Evolutionary conservation across 257 asterid genomes (phyloP).

Genomic region (Solanum etuberosum): DNA sequence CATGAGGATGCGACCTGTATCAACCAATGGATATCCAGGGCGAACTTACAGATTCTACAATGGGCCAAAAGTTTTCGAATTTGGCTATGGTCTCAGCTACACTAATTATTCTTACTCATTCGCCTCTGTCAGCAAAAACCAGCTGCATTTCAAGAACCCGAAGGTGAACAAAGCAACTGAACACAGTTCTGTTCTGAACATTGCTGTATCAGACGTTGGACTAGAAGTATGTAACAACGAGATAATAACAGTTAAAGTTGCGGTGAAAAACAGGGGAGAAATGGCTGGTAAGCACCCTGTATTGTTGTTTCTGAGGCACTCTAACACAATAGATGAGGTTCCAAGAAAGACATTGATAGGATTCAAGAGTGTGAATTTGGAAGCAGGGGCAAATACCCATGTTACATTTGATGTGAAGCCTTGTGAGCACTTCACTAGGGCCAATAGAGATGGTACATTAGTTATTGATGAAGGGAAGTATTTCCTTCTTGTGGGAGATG

Average conservation of each 20-base stretch:
- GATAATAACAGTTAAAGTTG: conserved; percentile 22
- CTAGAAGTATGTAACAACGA: conserved; percentile 11
- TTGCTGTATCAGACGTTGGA: conserved; percentile 26
- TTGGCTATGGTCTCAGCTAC: conserved; percentile 68
- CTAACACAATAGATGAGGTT: conserved; percentile 6
- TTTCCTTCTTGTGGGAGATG: conserved; percentile 31
- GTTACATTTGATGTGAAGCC: conserved; percentile 28
- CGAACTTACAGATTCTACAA: conserved; percentile 61
- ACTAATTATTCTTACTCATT: conserved; percentile 30
- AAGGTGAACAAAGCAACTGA: not conserved
- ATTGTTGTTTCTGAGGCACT: conserved; percentile 22
- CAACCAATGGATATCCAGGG: conserved; percentile 52
- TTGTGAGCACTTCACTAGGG: conserved; percentile 42
- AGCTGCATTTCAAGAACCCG: conserved; percentile 9
- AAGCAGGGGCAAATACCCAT: conserved; percentile 16
- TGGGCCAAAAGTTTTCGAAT: conserved; percentile 48
- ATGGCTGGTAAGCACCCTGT: conserved; percentile 43
- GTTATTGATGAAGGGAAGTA: conserved; percentile 38
- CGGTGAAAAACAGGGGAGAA: conserved; percentile 28
- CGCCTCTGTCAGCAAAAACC: conserved; percentile 14
- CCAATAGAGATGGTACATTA: conserved; percentile 25
- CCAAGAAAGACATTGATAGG: conserved; percentile 44
- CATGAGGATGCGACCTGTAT: conserved; percentile 65
- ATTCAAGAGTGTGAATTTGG: conserved; percentile 31
- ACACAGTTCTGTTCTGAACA: not conserved